Evolutionary conservation across 257 asterid genomes (phyloP).

Genomic region (Solanum dulcamara): DNA sequence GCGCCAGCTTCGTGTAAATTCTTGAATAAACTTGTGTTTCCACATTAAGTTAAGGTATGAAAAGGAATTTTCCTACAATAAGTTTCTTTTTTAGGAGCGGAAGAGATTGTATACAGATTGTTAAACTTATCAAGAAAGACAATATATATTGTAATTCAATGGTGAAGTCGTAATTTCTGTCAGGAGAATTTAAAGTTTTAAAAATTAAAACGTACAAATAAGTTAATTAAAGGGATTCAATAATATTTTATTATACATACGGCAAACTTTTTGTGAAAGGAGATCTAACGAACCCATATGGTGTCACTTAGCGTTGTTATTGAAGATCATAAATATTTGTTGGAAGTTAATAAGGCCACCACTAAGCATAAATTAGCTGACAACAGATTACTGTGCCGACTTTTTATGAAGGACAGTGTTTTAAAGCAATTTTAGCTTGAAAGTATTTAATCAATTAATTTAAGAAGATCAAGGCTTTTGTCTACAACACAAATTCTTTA

Average conservation of each 20-base stretch:
- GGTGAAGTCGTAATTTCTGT: background rate
- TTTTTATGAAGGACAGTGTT: background rate
- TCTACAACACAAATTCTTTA: background rate
- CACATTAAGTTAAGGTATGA: background rate
- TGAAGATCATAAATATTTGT: too few relatives aligned
- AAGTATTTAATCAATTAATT: too few relatives aligned
- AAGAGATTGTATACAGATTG: background rate
- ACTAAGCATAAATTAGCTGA: background rate
- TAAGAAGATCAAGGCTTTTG: background rate
- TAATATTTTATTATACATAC: background rate
- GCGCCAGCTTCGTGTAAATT: background rate
- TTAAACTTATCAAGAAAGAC: background rate
- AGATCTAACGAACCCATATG: background rate
- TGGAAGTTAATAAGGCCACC: background rate
- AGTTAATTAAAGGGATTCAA: background rate
- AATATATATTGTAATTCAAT: background rate
- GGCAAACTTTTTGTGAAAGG: too few relatives aligned
- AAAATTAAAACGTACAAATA: background rate
- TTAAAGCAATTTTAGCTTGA: too few relatives aligned
- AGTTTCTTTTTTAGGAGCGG: too few relatives aligned
- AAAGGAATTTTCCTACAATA: background rate
- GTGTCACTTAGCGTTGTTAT: background rate
- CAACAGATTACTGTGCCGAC: background rate
- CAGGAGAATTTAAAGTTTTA: background rate
- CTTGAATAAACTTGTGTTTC: background rate